Percentiles rank a stretch among this genome's conserved stretches.
Conservation (phyloP, 2,329 filamentous ascomycete species). For the Ceratocystis papillata region DNA sequence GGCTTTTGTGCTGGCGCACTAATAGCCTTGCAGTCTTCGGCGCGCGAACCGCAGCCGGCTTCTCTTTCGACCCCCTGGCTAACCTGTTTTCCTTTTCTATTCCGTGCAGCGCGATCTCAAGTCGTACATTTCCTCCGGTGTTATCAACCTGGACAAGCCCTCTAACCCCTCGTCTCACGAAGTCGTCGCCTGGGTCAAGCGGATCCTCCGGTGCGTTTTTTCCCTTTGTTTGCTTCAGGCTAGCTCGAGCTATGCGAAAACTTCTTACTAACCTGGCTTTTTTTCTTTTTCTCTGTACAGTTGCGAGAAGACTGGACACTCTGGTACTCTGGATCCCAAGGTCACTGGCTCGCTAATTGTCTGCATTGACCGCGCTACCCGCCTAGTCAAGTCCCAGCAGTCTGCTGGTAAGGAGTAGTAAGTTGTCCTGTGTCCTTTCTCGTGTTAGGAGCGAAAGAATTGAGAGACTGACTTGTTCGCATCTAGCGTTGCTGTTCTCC, state of each 20-base stretch:
- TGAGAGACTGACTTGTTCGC: not conserved
- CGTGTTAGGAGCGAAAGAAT: not conserved
- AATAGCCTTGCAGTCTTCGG: too few species aligned
- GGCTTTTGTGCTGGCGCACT: too few species aligned
- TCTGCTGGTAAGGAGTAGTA: constrained; percentile 94
- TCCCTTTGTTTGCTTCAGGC: not conserved
- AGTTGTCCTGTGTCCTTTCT: constrained; percentile 1
- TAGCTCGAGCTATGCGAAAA: not conserved
- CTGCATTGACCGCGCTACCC: constrained; percentile 91
- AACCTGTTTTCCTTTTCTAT: not conserved
- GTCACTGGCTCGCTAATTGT: constrained; percentile 93
- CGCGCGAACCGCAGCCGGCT: not conserved
- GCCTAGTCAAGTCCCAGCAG: constrained; percentile 97
- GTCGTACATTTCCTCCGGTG: constrained; percentile 91
- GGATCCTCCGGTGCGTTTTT: constrained; percentile 66
- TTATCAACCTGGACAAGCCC: constrained; percentile 81
- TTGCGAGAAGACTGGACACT: constrained; percentile 90
- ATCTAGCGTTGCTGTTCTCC: constrained; percentile 68
- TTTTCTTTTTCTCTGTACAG: constrained; percentile 27
- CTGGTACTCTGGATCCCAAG: constrained; percentile 94
- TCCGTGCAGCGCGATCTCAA: constrained; percentile 64
- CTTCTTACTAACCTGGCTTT: constrained; percentile 9
- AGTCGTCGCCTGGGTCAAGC: constrained; percentile 98
- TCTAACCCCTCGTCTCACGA: constrained; percentile 97
- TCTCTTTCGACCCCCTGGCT: not conserved